Conservation (phyloP, 1,284 basidiomycete genomes). For the Exobasidium rhododendri region DNA sequence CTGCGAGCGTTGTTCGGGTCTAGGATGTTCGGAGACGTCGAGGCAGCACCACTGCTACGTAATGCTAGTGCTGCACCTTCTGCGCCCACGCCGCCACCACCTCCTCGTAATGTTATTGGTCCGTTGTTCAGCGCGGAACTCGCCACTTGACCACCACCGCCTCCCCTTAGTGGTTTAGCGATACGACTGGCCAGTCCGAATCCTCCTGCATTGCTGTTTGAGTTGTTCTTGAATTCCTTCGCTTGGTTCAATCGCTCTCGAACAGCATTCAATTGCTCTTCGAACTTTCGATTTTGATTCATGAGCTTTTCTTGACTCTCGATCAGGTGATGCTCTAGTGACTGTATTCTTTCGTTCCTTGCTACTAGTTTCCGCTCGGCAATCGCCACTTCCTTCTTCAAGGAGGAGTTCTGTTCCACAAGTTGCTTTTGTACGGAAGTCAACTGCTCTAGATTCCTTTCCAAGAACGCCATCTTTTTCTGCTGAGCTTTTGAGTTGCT, state of each 20-base stretch:
- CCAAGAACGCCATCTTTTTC: constrained; percentile 98
- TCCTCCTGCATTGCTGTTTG: not conserved
- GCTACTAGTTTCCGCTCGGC: constrained; percentile 93
- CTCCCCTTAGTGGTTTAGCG: constrained; percentile 20
- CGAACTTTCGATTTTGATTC: constrained; percentile 91
- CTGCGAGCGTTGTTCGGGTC: constrained; percentile 8
- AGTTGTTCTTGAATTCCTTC: constrained; percentile 63
- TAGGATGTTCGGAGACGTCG: not conserved
- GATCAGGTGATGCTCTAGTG: constrained; percentile 79
- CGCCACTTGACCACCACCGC: constrained; percentile 14
- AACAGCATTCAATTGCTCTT: constrained; percentile 83
- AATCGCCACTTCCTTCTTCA: constrained; percentile 97
- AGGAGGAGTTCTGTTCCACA: constrained; percentile 93
- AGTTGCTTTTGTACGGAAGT: constrained; percentile 97
- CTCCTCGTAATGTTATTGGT: not conserved
- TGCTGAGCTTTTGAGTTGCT: constrained; percentile 97
- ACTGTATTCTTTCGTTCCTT: constrained; percentile 84
- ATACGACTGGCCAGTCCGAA: constrained; percentile 16
- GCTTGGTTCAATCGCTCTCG: constrained; percentile 88
- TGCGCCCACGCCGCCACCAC: not conserved
- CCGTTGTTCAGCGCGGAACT: not conserved
- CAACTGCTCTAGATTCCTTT: constrained; percentile 93
- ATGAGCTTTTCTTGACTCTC: constrained; percentile 89
- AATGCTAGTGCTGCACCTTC: not conserved
- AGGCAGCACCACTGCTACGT: constrained; percentile 11